These are phyloP conservation scores for Paraphaeosphaeria minitans DNA, from an alignment of 2,329 filamentous ascomycete genomes.

Conservation along the genomic window DNA sequence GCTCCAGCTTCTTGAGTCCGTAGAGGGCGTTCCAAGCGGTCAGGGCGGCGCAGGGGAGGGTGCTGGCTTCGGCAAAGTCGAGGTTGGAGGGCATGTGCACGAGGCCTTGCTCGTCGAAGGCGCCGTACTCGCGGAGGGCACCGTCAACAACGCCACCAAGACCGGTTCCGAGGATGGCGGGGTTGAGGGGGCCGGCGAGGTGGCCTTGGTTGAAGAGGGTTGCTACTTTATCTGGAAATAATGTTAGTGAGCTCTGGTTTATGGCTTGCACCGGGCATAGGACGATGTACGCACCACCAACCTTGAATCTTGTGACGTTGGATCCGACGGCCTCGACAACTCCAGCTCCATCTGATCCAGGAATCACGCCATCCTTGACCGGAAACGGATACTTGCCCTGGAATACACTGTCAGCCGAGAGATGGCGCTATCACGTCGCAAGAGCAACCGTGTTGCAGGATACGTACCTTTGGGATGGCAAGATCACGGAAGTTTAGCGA, in stretches of 20 bases:
- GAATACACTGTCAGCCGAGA: background rate
- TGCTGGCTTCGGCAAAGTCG: slow-evolving; percentile 53
- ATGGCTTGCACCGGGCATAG: background rate
- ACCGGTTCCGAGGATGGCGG: slow-evolving; percentile 54
- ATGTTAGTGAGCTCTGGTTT: background rate
- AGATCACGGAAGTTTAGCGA: slow-evolving; percentile 59
- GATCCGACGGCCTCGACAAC: slow-evolving; percentile 59
- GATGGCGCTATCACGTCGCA: slow-evolving; percentile 6
- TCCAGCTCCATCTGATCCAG: slow-evolving; percentile 60
- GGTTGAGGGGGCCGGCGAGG: slow-evolving; percentile 55
- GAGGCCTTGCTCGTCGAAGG: slow-evolving; percentile 70
- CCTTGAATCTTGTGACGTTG: slow-evolving; percentile 61
- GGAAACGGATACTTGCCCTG: slow-evolving; percentile 54
- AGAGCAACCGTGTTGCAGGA: background rate
- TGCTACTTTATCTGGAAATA: slow-evolving; percentile 56
- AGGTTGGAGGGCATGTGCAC: slow-evolving; percentile 65
- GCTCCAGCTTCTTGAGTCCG: slow-evolving; percentile 50
- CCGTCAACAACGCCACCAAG: slow-evolving; percentile 73
- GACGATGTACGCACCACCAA: slow-evolving; percentile 44
- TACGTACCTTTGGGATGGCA: slow-evolving; percentile 50
- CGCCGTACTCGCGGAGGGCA: slow-evolving; percentile 68
- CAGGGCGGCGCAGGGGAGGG: slow-evolving; percentile 52
- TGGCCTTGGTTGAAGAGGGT: slow-evolving; percentile 69
- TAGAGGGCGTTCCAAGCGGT: slow-evolving; percentile 61
- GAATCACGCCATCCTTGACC: slow-evolving; percentile 48